These are phyloP conservation scores for Colletotrichum theobromicola DNA, from an alignment of 2,329 filamentous ascomycete species.

Conservation along the genomic window DNA sequence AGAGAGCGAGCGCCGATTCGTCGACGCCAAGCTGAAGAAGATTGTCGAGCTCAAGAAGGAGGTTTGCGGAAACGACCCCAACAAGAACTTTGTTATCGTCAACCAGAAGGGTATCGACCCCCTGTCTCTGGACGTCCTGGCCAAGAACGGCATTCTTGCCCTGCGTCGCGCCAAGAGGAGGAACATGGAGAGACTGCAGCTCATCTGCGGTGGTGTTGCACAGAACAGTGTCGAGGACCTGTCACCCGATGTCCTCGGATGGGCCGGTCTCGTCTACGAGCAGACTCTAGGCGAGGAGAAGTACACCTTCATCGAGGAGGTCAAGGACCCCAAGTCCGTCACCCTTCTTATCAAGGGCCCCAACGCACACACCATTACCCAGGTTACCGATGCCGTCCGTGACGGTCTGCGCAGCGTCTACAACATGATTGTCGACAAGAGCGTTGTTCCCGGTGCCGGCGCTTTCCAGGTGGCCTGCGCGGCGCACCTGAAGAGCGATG, in stretches of 20 bases:
- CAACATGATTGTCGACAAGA: conserved; percentile 99
- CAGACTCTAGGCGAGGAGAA: conserved; percentile 98
- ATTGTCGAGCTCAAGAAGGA: conserved; percentile 98
- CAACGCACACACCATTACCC: conserved; percentile 94
- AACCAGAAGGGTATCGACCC: conserved; percentile 99
- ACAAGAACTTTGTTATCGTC: conserved; percentile 96
- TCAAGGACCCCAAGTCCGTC: conserved; percentile 98
- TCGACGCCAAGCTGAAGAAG: conserved; percentile 95
- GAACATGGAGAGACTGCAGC: conserved; percentile 98
- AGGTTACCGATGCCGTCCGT: conserved; percentile 94
- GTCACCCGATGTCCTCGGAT: conserved; percentile 85
- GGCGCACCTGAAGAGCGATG: conserved; percentile 83
- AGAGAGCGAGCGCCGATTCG: conserved; percentile 93
- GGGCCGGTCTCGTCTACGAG: conserved; percentile 96
- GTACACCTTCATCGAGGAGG: conserved; percentile 97
- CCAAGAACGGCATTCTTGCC: conserved; percentile 97
- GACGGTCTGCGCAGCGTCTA: conserved; percentile 96
- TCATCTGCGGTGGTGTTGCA: conserved; percentile 87
- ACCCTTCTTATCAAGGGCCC: conserved; percentile 98
- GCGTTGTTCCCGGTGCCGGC: conserved; percentile 91
- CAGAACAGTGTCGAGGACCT: conserved; percentile 98
- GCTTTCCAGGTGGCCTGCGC: conserved; percentile 96
- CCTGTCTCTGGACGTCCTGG: conserved; percentile 90
- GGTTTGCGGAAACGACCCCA: conserved; percentile 90
- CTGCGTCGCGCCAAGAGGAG: conserved; percentile 93